Evolutionary conservation across 495 filamentous ascomycete genomes (phyloP).

Genomic region (Patellaria atrata): DNA sequence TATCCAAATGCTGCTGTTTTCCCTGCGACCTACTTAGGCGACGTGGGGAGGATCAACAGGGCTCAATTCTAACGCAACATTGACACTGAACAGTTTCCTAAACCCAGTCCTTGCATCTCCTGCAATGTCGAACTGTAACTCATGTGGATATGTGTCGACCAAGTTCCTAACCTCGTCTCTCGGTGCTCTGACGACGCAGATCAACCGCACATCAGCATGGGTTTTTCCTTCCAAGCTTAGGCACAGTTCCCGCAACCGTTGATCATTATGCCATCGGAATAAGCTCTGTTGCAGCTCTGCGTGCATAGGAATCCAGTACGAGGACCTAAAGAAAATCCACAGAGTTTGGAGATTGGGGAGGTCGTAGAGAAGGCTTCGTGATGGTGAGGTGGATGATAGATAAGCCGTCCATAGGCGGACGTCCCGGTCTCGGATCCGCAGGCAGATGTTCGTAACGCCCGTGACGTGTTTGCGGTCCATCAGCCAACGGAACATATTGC

Average conservation of each 20-base stretch:
- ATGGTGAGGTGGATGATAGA: constrained; percentile 15
- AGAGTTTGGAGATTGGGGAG: constrained; percentile 22
- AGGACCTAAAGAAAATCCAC: constrained; percentile 20
- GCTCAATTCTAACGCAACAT: constrained; percentile 16
- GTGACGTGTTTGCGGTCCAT: constrained; percentile 10
- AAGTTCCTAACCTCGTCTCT: constrained; percentile 10
- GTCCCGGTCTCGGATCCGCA: constrained; percentile 23
- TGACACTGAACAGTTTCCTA: constrained; percentile 8
- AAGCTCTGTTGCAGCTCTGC: constrained; percentile 3
- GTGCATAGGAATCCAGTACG: neutral
- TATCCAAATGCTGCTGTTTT: too few species aligned
- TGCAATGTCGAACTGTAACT: constrained; percentile 12
- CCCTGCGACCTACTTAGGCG: neutral
- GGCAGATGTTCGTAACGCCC: constrained; percentile 17
- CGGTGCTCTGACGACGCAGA: constrained; percentile 15
- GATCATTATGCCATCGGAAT: constrained; percentile 17
- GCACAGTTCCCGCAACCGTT: constrained; percentile 14
- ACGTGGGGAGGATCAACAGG: neutral
- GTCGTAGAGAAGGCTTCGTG: constrained; percentile 22
- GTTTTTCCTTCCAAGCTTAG: constrained; percentile 12
- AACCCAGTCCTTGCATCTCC: constrained; percentile 18
- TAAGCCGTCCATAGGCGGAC: constrained; percentile 27
- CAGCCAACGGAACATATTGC: constrained; percentile 27
- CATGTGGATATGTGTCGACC: constrained; percentile 7
- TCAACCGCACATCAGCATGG: constrained; percentile 14